Evolutionary conservation across 1,139 yeast genomes (phyloP), one percentile per base, ranked within the genome.

Genomic region (Suhomyces bribrorum): DNA sequence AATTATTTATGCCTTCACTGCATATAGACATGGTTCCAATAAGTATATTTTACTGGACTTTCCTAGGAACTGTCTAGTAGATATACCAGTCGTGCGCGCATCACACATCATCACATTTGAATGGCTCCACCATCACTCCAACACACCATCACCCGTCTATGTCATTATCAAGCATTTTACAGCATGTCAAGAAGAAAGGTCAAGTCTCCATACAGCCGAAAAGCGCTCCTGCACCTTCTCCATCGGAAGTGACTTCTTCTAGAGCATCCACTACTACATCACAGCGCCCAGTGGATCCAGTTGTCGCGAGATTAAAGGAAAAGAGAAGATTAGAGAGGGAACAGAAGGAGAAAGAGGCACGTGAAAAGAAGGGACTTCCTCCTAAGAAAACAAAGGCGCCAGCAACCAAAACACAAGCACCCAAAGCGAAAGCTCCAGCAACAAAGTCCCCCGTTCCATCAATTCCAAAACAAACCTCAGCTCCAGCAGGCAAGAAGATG

Each of bases 251-350:
- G 12, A 14, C 13, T n/a, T 8, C 27, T 7, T 15, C 31, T n/a
- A 22, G 23, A 4, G 23, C 31, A 6, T 12, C 25, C 3, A 6
- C 29, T 5, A 11, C 30, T 7, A 14, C 31, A 7, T 13, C 31
- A 1, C 30, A 37, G 18, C 36, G 41, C 8, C 43, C 42, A 23
- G 56, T 70, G 5, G 83, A 77, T 52, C 81, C 82, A 0, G 80
- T 77, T 5, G 82, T 77, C 14, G 79, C 77, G 27, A 62, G 81
- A 41, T 64, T 83, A 28, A 84, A 84, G 49, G 89, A 82, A 46
- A 78, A 81, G 4, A 65, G 90, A 53, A 67, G 80, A 45, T 58
- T 69, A 29, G 88, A 83, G 50, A 64, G 57, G 31, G 74, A 74
- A 36, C 67, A 71, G 46, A 74, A 71, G 42, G 74, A 69, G 40